Evolutionary conservation across 202 grass and related monocot genomes (phyloP).

Genomic region (Alloteropsis angusta): DNA sequence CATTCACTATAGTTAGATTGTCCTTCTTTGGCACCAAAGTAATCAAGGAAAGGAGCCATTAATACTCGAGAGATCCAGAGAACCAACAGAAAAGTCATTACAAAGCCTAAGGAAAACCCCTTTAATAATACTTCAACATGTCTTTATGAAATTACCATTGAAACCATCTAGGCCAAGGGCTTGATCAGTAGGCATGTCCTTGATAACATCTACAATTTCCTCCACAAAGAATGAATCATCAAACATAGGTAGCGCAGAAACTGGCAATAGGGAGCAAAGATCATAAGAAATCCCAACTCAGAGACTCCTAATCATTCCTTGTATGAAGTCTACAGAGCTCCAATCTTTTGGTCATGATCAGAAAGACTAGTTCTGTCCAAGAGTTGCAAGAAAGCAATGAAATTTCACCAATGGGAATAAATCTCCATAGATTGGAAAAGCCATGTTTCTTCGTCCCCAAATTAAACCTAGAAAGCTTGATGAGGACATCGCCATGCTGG

Average conservation of each 20-base stretch:
- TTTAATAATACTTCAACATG: neutral
- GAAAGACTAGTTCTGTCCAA: neutral
- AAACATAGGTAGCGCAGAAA: rapidly evolving
- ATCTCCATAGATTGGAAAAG: neutral
- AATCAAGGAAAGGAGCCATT: neutral
- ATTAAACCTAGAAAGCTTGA: neutral
- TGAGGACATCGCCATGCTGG: no score
- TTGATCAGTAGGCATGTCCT: neutral
- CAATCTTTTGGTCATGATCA: neutral
- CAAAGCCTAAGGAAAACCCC: neutral
- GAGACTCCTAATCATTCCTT: neutral
- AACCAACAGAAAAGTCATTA: neutral
- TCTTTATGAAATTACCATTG: neutral
- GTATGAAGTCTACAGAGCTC: neutral
- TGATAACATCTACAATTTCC: rapidly evolving
- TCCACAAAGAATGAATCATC: neutral
- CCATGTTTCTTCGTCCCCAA: neutral
- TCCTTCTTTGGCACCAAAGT: no score
- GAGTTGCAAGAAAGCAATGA: neutral
- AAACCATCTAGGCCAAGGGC: neutral
- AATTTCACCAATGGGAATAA: no score
- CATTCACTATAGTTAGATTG: no score
- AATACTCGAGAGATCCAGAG: neutral
- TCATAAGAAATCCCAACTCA: neutral
- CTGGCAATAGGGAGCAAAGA: neutral